A percentile compares a stretch with the other conserved stretches of the same genome.
Evolutionary conservation across 306 rosid genomes (phyloP).

Genomic region (Trichosanthes cucumerina): DNA sequence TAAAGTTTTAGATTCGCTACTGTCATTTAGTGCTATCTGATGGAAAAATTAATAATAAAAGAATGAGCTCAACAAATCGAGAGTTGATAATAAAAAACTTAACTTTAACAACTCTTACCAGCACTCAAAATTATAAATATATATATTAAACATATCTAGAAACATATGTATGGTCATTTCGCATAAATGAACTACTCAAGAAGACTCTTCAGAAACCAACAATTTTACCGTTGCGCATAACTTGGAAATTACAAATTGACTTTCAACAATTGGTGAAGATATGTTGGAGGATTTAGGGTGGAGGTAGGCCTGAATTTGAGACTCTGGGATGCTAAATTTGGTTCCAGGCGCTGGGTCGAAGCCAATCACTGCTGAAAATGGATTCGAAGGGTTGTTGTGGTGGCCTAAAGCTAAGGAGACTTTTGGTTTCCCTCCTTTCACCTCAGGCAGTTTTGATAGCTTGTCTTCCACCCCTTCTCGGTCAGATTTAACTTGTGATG

Average conservation of each 20-base stretch:
- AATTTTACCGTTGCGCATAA: background rate
- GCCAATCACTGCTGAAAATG: slow-evolving; percentile 29
- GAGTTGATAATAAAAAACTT: no score
- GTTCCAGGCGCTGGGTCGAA: slow-evolving; percentile 45
- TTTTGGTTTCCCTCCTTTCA: slow-evolving; percentile 45
- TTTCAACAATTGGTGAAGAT: slow-evolving; percentile 15
- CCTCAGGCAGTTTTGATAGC: slow-evolving; percentile 24
- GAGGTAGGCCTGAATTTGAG: slow-evolving; percentile 26
- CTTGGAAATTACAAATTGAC: background rate
- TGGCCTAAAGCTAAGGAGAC: slow-evolving; percentile 37
- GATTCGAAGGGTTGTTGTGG: slow-evolving; percentile 17
- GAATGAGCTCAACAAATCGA: no score
- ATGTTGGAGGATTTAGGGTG: slow-evolving; percentile 25
- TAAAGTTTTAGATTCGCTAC: no score
- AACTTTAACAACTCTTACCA: no score
- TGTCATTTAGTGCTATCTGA: no score
- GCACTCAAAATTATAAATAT: no score
- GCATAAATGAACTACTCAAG: no score
- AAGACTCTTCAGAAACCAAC: background rate
- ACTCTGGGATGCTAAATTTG: slow-evolving; percentile 9
- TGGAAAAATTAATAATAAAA: no score
- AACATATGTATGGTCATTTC: no score
- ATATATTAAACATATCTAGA: no score
- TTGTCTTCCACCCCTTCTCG: slow-evolving; percentile 22
- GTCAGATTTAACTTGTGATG: slow-evolving; percentile 27